Base-by-base conservation (phyloP, 192 early-diverging fungal species). In the Entrophospora sp. region DNA sequence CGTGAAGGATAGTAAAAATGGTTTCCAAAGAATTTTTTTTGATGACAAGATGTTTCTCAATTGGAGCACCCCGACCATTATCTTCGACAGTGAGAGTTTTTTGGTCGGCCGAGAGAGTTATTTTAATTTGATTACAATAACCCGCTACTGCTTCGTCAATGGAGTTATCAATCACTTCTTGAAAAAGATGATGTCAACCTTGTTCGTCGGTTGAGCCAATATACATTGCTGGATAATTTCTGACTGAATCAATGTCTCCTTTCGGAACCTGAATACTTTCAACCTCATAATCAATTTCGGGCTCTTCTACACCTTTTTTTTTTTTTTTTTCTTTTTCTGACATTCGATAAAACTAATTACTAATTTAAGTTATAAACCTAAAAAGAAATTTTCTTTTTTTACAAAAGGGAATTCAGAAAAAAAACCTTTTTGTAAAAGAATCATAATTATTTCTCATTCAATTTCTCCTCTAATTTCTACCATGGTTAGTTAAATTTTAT, bases 121-220 rank as follows among this genome's bases (percentile, higher is more conserved):
- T 34, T 36, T 36, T 36, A 1, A 58, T 27, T 58, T 58, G 0
- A 7, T 27, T 14, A 58, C 55, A 58, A 58, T 58, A 31, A 36
- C 55, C 55, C 31, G 30, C 55, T 8, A 58, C 55, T 4, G 55
- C 55, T 58, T 58, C 55, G 30, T 58, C 55, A 35, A 58, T 36
- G 0, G 55, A 36, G 5, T 58, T 58, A 58, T 58, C 55, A 58
- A 58, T 58, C 14, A 36, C 55, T 34, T 58, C 55, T 58, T 36
- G 32, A 58, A 36, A 34, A 36, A 58, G 32, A 37, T 58, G 55
- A 12, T 58, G 55, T 36, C 55, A 58, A 18, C 55, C 55, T 34
- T 58, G 55, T 36, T 58, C 55, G 18, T 58, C 55, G 6, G 55
- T 58, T 14, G 55, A 58, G 35, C 55, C 55, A 5, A 58, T 58